These are phyloP conservation scores for Peniophora sp. DNA, from an alignment of 1,284 basidiomycete genomes.

Conservation along the genomic window DNA sequence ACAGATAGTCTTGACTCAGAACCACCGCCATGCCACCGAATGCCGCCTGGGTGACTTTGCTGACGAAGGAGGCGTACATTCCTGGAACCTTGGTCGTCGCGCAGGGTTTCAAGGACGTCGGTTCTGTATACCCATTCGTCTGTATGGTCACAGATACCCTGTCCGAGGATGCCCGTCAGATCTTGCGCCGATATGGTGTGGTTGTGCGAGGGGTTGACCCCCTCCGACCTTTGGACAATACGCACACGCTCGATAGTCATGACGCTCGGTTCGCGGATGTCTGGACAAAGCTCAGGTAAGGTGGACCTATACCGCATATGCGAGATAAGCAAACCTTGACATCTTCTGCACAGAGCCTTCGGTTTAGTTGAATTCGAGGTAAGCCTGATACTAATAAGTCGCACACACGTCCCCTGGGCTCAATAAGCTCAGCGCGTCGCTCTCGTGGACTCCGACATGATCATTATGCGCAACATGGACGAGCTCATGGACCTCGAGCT, in stretches of 20 bases:
- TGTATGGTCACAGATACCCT: conserved; percentile 72
- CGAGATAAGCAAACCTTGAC: background rate
- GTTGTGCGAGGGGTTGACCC: conserved; percentile 49
- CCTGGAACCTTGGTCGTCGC: conserved; percentile 71
- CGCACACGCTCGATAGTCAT: conserved; percentile 38
- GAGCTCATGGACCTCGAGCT: conserved; percentile 76
- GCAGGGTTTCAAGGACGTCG: conserved; percentile 52
- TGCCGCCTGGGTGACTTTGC: conserved; percentile 53
- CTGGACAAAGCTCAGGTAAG: conserved; percentile 80
- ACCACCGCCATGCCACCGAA: conserved; percentile 22
- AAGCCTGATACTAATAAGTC: conserved; percentile 14
- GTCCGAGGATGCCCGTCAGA: conserved; percentile 40
- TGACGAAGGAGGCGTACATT: conserved; percentile 65
- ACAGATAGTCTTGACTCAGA: conserved; percentile 2
- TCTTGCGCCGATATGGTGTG: conserved; percentile 51
- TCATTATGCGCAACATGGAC: conserved; percentile 84
- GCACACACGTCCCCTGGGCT: conserved; percentile 4
- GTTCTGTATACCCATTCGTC: conserved; percentile 72
- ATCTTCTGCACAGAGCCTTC: conserved; percentile 43
- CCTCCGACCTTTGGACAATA: conserved; percentile 47
- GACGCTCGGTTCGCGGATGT: conserved; percentile 77
- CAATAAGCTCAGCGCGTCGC: conserved; percentile 56
- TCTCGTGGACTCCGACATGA: conserved; percentile 89
- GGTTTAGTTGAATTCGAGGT: conserved; percentile 73
- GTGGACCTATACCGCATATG: too few species aligned